Conservation (phyloP, 2,329 filamentous ascomycete species). For the Stagonosporopsis vannaccii region DNA sequence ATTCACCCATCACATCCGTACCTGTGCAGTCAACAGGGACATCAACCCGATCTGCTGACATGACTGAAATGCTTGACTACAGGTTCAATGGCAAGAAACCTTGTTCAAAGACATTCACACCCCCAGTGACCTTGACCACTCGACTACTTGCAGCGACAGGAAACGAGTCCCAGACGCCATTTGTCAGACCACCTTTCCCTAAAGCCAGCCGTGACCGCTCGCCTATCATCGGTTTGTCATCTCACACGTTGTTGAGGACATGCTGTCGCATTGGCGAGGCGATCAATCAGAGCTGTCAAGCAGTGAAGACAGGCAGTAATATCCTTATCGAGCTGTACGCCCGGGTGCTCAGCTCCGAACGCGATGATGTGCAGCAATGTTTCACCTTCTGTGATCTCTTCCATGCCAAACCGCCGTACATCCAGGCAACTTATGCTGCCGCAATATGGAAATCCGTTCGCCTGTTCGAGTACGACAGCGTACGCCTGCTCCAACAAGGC, state of each 20-base stretch:
- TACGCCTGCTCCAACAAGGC: constrained; percentile 51
- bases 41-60: neutral
- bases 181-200: constrained; percentile 62
- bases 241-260: constrained; percentile 59
- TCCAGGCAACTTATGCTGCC: constrained; percentile 54
- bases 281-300: constrained; percentile 57
- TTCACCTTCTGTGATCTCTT: constrained; percentile 72
- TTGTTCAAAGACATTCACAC: constrained; percentile 26
- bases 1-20: constrained; percentile 3
- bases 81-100: neutral
- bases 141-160: constrained; percentile 20
- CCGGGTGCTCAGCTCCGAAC: constrained; percentile 64
- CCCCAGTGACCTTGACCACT: constrained; percentile 33
- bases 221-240: constrained; percentile 61
- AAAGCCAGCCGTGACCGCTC: constrained; percentile 59
- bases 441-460: constrained; percentile 55
- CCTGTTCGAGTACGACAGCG: constrained; percentile 58
- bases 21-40: neutral
- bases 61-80: neutral
- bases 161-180: constrained; percentile 46
- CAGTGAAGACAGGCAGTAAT: constrained; percentile 57
- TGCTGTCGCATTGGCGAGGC: constrained; percentile 72
- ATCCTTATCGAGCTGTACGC: constrained; percentile 69
- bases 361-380: constrained; percentile 64
- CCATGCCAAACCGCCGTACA: constrained; percentile 63